Evolutionary conservation across 2,329 filamentous ascomycete genomes (phyloP).

Genomic region (Curvularia spicifera): DNA sequence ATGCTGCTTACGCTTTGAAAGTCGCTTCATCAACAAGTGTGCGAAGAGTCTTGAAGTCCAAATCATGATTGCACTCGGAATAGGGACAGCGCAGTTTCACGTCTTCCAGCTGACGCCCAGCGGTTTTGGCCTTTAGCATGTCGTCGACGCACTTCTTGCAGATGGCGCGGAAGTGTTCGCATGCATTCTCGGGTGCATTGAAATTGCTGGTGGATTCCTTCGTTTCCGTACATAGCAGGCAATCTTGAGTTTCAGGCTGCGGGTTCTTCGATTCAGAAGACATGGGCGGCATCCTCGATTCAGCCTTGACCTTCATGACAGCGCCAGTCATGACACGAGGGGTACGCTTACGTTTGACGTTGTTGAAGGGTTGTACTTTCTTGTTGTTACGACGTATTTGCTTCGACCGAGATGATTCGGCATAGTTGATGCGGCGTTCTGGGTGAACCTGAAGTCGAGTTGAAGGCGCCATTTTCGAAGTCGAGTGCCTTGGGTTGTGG

Average conservation of each 20-base stretch:
- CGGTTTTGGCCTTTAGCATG: constrained; percentile 28
- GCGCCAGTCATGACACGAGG: too few relatives aligned
- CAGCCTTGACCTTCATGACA: too few relatives aligned
- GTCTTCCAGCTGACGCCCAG: constrained; percentile 20
- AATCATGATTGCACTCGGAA: constrained; percentile 17
- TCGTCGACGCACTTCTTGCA: constrained; percentile 31
- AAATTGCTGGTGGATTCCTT: constrained; percentile 16
- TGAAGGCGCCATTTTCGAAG: background rate
- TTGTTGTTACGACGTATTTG: background rate
- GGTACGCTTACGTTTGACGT: too few relatives aligned
- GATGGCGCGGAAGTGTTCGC: constrained; percentile 29
- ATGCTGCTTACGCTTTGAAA: constrained; percentile 24
- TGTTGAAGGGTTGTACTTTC: too few relatives aligned
- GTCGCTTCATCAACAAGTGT: constrained; percentile 13
- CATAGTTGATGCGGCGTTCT: background rate
- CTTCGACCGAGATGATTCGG: background rate
- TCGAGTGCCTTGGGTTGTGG: background rate
- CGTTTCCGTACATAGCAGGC: constrained; percentile 23
- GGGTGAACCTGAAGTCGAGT: background rate
- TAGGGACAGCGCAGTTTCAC: constrained; percentile 26
- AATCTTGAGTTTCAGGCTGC: constrained; percentile 19
- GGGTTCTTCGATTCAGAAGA: too few relatives aligned
- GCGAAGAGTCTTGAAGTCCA: constrained; percentile 20
- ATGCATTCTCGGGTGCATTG: constrained; percentile 14
- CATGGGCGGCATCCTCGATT: too few relatives aligned